These are phyloP conservation scores for Euphorbia celastroides DNA, from an alignment of 441 rosid genomes.

Conservation along the genomic window DNA sequence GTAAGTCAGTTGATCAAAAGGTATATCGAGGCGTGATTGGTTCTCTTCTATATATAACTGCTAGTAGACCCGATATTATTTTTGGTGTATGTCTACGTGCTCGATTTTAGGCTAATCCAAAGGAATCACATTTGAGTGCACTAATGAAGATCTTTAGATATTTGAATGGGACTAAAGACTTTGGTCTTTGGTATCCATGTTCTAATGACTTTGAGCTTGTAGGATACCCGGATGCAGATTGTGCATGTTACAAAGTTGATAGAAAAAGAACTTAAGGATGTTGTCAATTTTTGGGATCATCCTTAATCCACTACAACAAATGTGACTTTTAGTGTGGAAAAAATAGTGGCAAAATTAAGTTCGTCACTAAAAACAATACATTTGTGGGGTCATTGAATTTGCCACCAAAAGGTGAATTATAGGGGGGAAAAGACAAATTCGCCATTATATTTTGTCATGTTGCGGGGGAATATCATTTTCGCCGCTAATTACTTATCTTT, in stretches of 20 bases:
- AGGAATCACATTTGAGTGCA: background rate
- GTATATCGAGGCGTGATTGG: background rate
- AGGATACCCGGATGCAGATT: background rate
- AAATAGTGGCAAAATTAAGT: too few species aligned
- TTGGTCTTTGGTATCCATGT: background rate
- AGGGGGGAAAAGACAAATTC: too few species aligned
- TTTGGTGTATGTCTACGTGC: background rate
- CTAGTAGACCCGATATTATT: background rate
- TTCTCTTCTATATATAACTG: background rate
- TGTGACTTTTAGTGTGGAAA: too few species aligned
- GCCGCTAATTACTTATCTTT: too few species aligned
- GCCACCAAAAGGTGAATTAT: too few species aligned
- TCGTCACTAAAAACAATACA: too few species aligned
- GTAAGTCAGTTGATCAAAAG: background rate
- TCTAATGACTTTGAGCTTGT: background rate
- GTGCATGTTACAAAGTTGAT: background rate
- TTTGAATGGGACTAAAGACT: background rate
- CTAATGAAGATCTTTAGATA: too few species aligned
- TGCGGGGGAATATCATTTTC: too few species aligned
- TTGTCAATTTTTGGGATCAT: background rate
- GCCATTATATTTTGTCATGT: too few species aligned
- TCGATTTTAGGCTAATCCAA: background rate
- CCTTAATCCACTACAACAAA: too few species aligned
- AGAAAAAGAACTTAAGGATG: background rate
- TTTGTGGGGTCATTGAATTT: too few species aligned